Evolutionary conservation across 352 stramenopile species (phyloP).

Genomic region (Elongisporangium undulatum): DNA sequence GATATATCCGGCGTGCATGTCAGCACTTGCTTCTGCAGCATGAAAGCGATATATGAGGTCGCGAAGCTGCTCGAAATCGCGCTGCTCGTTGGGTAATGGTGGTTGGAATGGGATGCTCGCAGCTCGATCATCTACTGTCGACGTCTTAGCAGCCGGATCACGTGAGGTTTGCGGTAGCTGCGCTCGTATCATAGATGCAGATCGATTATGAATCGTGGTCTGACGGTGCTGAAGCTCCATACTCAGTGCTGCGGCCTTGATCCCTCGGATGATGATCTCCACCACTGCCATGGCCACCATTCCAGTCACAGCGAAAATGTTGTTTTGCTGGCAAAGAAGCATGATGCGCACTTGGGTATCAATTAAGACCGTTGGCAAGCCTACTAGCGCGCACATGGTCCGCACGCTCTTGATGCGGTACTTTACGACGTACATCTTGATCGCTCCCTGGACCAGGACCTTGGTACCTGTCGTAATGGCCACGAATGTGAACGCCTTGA

Average conservation of each 20-base stretch:
- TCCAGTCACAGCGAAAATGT: slow-evolving; percentile 14
- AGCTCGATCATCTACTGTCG: background rate
- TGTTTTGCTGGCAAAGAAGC: slow-evolving; percentile 22
- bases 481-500: slow-evolving; percentile 8
- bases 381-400: slow-evolving; percentile 31
- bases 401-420: slow-evolving; percentile 26
- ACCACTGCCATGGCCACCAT: slow-evolving; percentile 22
- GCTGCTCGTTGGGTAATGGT: background rate
- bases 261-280: slow-evolving; percentile 22
- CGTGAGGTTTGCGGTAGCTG: background rate
- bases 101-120: background rate
- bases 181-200: background rate
- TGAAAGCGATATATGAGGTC: slow-evolving; percentile 7
- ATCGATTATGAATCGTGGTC: background rate
- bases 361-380: slow-evolving; percentile 32
- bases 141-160: background rate
- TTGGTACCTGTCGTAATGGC: slow-evolving; percentile 26
- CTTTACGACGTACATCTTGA: slow-evolving; percentile 18
- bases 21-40: slow-evolving; percentile 19
- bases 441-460: slow-evolving; percentile 24
- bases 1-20: slow-evolving; percentile 43
- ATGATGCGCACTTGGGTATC: slow-evolving; percentile 40
- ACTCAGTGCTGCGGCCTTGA: slow-evolving; percentile 20
- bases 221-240: background rate
- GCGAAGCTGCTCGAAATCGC: background rate